Evolutionary conservation across 78 protist species (phyloP).

Genomic region (Dictyostelium discoideum): dicty_2.7 NC_007090.3:513001-513500

Average conservation of each 20-base stretch:
- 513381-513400: not conserved
- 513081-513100: not conserved
- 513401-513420: not conserved
- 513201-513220: slow-evolving; percentile 51
- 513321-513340: slow-evolving; percentile 30
- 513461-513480: not conserved
- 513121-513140: slow-evolving; percentile 2
- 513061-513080: not conserved
- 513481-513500: slow-evolving; percentile 3
- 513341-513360: slow-evolving; percentile 35
- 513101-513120: slow-evolving; percentile 4
- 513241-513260: slow-evolving; percentile 36
- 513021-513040: not conserved
- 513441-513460: not conserved
- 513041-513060: slow-evolving; percentile 7
- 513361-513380: not conserved
- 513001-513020: not conserved
- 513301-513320: slow-evolving; percentile 39
- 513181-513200: slow-evolving; percentile 11
- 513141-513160: slow-evolving; percentile 43
- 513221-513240: not conserved
- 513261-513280: slow-evolving; percentile 48
- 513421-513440: not conserved
- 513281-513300: slow-evolving; percentile 79
- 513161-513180: slow-evolving; percentile 78